These are phyloP conservation scores for Penicillium sp. DNA, from an alignment of 2,329 filamentous ascomycete species.

Conservation along the genomic window DNA sequence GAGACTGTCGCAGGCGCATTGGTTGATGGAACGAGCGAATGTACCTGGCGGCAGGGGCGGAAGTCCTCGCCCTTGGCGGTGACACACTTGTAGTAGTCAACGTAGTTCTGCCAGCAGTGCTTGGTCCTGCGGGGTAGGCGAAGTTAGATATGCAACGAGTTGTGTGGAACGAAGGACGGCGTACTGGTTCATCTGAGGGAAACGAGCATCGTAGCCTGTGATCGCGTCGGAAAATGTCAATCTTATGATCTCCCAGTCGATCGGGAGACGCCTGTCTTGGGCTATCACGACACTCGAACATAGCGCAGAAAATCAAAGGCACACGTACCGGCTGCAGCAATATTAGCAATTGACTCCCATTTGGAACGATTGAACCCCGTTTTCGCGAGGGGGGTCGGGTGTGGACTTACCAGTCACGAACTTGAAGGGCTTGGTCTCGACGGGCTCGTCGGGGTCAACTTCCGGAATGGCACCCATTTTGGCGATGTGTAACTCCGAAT, in stretches of 20 bases:
- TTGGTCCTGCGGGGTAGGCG: conserved; percentile 59
- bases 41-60: conserved; percentile 91
- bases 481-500: conserved; percentile 37
- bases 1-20: neutral
- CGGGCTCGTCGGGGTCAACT: conserved; percentile 66
- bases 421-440: conserved; percentile 99
- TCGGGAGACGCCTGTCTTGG: conserved; percentile 13
- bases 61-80: conserved; percentile 98
- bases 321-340: conserved; percentile 49
- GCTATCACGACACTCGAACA: conserved; percentile 11
- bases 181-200: conserved; percentile 84
- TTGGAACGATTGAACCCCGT: conserved; percentile 27
- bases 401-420: conserved; percentile 87
- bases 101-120: conserved; percentile 99
- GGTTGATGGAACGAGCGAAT: neutral
- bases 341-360: conserved; percentile 42
- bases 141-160: conserved; percentile 12
- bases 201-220: conserved; percentile 95
- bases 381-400: conserved; percentile 19
- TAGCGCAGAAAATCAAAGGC: conserved; percentile 11
- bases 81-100: conserved; percentile 99
- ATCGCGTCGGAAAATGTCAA: conserved; percentile 36
- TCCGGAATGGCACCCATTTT: conserved; percentile 76
- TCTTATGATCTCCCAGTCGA: conserved; percentile 18
- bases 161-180: conserved; percentile 15